phyloP scores from a whole-genome alignment of 352 stramenopile genomes.

The Phytophthora multivora region DNA sequence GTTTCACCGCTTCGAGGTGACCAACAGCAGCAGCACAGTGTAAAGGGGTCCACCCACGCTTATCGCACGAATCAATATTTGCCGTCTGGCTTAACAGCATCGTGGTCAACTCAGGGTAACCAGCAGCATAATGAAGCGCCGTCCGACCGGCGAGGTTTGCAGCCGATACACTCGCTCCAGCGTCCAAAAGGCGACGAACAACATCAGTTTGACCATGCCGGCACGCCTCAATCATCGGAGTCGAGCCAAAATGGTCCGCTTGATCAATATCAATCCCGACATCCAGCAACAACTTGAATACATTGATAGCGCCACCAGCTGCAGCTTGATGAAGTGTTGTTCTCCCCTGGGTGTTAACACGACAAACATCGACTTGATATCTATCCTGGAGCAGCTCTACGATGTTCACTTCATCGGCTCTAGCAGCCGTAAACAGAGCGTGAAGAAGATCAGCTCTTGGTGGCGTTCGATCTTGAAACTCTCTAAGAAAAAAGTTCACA shows the following conservation, averaged over 20 bases:
- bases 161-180: no score
- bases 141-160: neutral
- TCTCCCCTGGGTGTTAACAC: neutral
- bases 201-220: no score
- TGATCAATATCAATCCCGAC: neutral
- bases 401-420: neutral
- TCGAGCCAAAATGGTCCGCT: neutral
- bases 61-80: constrained; percentile 1
- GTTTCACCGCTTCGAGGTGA: neutral
- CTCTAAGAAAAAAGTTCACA: neutral
- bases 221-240: neutral
- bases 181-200: no score
- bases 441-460: neutral
- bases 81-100: neutral
- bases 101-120: neutral
- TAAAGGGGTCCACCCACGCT: constrained; percentile 11
- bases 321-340: constrained; percentile 8
- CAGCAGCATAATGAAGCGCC: constrained; percentile 4
- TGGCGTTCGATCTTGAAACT: neutral
- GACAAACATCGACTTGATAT: neutral
- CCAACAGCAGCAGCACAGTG: constrained; percentile 10
- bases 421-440: neutral
- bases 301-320: neutral
- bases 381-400: neutral
- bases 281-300: neutral